Evolutionary conservation across 2,329 filamentous ascomycete species (phyloP).

Genomic region (Aspergillus pseudoterreus): DNA sequence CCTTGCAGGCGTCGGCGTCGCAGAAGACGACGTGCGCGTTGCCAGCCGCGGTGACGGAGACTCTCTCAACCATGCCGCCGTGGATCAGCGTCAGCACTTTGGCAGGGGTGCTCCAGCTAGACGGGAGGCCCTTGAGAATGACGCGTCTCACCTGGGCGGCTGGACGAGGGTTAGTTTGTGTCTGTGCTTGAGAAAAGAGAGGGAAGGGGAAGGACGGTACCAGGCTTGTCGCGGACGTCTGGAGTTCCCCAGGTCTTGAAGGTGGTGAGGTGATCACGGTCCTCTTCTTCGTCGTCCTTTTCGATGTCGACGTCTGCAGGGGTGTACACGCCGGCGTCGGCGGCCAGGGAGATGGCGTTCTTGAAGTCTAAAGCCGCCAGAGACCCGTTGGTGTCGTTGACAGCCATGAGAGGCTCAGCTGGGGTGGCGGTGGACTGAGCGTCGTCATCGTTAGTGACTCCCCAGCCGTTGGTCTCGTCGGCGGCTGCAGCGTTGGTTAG

Average conservation of each 20-base stretch:
- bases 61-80: constrained; percentile 35
- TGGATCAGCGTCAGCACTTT: constrained; percentile 37
- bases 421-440: too few relatives aligned
- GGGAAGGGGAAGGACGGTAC: constrained; percentile 13
- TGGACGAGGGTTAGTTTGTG: constrained; percentile 3
- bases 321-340: neutral
- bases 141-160: constrained; percentile 28
- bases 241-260: constrained; percentile 32
- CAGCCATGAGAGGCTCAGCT: neutral
- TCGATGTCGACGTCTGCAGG: constrained; percentile 2
- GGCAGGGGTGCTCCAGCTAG: constrained; percentile 22
- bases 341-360: constrained; percentile 1
- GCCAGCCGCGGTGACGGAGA: constrained; percentile 19
- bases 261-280: constrained; percentile 27
- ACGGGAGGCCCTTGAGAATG: constrained; percentile 35
- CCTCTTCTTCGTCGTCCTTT: constrained; percentile 8
- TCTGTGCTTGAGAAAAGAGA: neutral
- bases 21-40: constrained; percentile 36
- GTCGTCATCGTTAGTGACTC: too few relatives aligned
- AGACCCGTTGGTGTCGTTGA: neutral
- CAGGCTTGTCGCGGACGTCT: constrained; percentile 21
- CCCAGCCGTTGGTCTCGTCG: neutral
- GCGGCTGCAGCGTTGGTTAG: neutral
- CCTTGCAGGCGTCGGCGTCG: constrained; percentile 29
- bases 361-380: neutral